Evolutionary conservation across 371 early-diverging fungal species (phyloP).

Genomic region (Mortierella sp.): DNA sequence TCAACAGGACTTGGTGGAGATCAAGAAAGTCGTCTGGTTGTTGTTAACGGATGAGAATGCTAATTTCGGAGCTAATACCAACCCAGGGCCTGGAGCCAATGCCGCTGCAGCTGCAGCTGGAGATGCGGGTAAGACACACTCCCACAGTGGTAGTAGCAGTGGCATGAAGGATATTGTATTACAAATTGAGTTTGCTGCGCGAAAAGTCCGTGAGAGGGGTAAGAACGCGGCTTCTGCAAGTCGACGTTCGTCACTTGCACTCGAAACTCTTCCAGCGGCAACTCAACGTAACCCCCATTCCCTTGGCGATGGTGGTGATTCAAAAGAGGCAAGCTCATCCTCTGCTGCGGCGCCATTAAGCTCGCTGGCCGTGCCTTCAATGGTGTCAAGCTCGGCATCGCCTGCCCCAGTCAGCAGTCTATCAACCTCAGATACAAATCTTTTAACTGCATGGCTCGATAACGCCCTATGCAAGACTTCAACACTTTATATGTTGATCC

Average conservation of each 20-base stretch:
- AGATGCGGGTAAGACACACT: neutral
- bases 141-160: constrained; percentile 16
- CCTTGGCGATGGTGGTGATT: neutral
- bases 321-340: neutral
- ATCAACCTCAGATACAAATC: constrained; percentile 32
- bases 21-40: constrained; percentile 58
- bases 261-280: constrained; percentile 13
- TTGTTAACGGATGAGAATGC: constrained; percentile 57
- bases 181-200: constrained; percentile 55
- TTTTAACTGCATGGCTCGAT: constrained; percentile 49
- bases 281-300: neutral
- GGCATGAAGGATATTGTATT: constrained; percentile 56
- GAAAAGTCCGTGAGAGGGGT: constrained; percentile 48
- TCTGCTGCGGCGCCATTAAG: constrained; percentile 1
- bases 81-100: constrained; percentile 13
- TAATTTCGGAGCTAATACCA: constrained; percentile 43
- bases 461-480: constrained; percentile 44
- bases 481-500: constrained; percentile 41
- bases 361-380: neutral
- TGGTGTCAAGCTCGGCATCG: neutral
- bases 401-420: constrained; percentile 5
- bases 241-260: constrained; percentile 23
- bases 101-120: neutral
- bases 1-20: constrained; percentile 55
- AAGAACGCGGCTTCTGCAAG: constrained; percentile 6